Conservation (phyloP, 2,329 filamentous ascomycete genomes). For the Didymella glomerata region DNA sequence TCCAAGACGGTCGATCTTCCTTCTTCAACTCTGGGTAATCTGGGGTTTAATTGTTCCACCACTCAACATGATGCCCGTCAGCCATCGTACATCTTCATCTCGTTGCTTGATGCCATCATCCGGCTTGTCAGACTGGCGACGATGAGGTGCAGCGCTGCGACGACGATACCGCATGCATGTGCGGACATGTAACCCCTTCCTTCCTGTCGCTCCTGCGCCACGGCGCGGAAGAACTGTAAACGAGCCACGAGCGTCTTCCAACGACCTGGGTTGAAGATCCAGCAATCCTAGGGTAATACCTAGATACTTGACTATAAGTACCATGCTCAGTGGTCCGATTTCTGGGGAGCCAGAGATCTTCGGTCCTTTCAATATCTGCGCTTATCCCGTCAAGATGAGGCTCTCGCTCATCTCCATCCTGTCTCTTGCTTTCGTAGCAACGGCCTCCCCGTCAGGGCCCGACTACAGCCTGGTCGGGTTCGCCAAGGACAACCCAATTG, state of each 20-base stretch:
- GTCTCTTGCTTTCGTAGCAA: constrained; percentile 27
- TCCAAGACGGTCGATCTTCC: constrained; percentile 26
- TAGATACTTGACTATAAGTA: constrained; percentile 20
- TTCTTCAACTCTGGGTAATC: constrained; percentile 25
- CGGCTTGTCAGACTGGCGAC: constrained; percentile 14
- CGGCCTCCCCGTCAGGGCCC: constrained; percentile 29
- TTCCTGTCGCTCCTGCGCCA: constrained; percentile 13
- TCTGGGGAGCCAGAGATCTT: constrained; percentile 9
- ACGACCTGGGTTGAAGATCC: constrained; percentile 10
- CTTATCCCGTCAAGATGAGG: constrained; percentile 34
- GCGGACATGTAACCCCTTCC: constrained; percentile 10
- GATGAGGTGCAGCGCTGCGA: constrained; percentile 16
- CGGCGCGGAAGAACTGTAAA: constrained; percentile 27
- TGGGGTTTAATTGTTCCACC: constrained; percentile 34
- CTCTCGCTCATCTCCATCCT: constrained; percentile 33
- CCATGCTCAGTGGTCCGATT: constrained; percentile 1
- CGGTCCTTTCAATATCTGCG: constrained; percentile 5
- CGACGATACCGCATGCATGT: constrained; percentile 1
- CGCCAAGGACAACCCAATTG: constrained; percentile 47
- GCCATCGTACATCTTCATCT: constrained; percentile 27
- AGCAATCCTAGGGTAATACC: neutral
- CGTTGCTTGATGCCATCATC: constrained; percentile 18
- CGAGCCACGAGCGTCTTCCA: constrained; percentile 7
- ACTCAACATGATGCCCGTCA: constrained; percentile 23
- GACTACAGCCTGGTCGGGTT: constrained; percentile 45